Evolutionary conservation across 139 green algal genomes (phyloP), one percentile per base, ranked within the genome.

Genomic region (Chlamydomonas schloesseri): DNA sequence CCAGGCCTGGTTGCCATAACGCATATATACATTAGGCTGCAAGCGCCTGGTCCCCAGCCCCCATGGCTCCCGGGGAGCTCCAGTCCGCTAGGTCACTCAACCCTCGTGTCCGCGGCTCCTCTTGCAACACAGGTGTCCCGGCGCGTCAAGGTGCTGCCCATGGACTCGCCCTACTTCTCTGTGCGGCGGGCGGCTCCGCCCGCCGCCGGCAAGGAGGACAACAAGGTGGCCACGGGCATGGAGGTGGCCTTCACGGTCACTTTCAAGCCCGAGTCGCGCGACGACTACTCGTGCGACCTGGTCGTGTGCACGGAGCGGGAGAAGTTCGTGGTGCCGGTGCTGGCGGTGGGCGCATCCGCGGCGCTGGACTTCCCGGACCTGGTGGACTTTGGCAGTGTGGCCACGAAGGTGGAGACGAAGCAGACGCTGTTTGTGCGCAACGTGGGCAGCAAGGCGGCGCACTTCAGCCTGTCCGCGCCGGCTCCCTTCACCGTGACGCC

Each of bases 191-290:
- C 90, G 26, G 46, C 29, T 29, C 26, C 60, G 17, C 14, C 64
- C 26, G 79, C 82, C 10, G 60, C 77, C 29, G 79, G 89, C 73
- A 80, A 85, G 74, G 84, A 90, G 46, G 82, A 88, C n/a, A 87
- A 67, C 74, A 98, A 96, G 81, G 86, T 97, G 55, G 95, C 95
- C 46, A 73, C 90, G 28, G 95, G 95, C 62, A 98, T 98, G 94
- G 94, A 97, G 83, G 93, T 94, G 33, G 81, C 84, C 6, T 96
- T 91, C 89, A 86, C 69, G 6, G 69, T 97, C 46, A 92, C 64
- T 42, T 97, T 97, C 87, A 64, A 73, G 11, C 86, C 86, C 11
- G 71, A 90, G 36, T 84, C 68, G 26, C 62, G 26, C 2, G 93
- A 93, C n/a, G 89, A 95, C 76, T 95, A 92, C 55, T 37, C 62